Evolutionary conservation across 345 rosid species (phyloP).

Genomic region (Rhizophora apiculata): DNA sequence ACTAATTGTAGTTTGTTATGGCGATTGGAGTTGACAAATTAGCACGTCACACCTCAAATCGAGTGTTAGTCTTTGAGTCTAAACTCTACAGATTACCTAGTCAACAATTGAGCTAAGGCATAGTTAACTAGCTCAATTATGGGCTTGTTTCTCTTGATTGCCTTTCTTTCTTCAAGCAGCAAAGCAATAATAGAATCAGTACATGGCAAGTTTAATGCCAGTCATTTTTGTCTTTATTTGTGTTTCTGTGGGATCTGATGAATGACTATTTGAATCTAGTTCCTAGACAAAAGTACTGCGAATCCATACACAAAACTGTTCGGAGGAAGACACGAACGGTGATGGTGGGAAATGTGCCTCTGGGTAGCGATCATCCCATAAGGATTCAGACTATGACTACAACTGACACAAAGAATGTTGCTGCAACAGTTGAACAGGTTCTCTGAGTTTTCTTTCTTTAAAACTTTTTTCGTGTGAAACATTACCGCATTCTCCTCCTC

Average conservation of each 20-base stretch:
- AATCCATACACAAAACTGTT: slow-evolving; percentile 77
- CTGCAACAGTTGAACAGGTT: slow-evolving; percentile 96
- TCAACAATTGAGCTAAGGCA: too few species aligned
- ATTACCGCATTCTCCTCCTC: background rate
- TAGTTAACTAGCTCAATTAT: too few species aligned
- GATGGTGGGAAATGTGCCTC: slow-evolving; percentile 89
- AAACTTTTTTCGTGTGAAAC: slow-evolving; percentile 1
- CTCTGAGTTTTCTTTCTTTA: slow-evolving; percentile 12
- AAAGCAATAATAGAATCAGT: background rate
- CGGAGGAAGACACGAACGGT: slow-evolving; percentile 92
- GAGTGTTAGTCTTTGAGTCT: too few species aligned
- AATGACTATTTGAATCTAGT: slow-evolving; percentile 41
- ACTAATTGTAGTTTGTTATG: background rate
- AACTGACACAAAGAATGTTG: slow-evolving; percentile 76
- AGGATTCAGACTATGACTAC: slow-evolving; percentile 98
- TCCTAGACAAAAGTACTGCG: slow-evolving; percentile 93
- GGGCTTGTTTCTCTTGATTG: too few species aligned
- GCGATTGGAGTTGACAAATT: too few species aligned
- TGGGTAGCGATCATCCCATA: slow-evolving; percentile 92
- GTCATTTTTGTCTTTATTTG: background rate
- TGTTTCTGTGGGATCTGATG: slow-evolving; percentile 10
- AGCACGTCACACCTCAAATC: too few species aligned
- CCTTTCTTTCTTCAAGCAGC: background rate
- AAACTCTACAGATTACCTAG: too few species aligned
- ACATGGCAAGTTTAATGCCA: background rate